Percentiles rank a stretch among this genome's conserved stretches.
phyloP scores from a whole-genome alignment of 257 asterid species.

The Nicotiana otophora region DNA sequence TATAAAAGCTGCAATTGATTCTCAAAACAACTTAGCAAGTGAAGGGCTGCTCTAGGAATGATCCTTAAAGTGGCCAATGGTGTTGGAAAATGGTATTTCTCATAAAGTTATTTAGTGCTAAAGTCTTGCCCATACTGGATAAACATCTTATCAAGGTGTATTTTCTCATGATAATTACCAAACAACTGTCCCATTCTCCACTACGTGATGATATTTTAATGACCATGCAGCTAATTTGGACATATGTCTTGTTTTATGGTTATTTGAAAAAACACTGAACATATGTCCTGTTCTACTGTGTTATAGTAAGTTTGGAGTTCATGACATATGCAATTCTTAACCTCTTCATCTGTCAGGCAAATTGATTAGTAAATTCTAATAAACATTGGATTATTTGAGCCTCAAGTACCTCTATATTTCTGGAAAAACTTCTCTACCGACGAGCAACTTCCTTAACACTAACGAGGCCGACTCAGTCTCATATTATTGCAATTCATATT shows the following conservation, averaged over 20 bases:
- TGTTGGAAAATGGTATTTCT: neutral
- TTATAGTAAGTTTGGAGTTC: neutral
- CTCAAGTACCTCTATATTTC: neutral
- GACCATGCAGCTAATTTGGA: neutral
- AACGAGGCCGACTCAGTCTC: neutral
- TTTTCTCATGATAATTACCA: neutral
- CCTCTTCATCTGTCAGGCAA: neutral
- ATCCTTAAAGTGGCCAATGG: neutral
- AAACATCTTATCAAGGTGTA: neutral
- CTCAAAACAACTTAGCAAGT: neutral
- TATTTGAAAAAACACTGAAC: no score
- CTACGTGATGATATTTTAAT: neutral
- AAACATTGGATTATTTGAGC: neutral
- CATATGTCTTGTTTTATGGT: neutral
- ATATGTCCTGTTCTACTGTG: neutral
- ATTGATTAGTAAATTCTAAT: neutral
- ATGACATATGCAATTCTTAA: neutral
- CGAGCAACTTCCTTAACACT: neutral
- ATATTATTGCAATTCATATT: neutral
- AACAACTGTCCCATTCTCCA: neutral
- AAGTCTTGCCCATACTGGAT: neutral
- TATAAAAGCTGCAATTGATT: neutral
- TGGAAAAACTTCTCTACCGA: neutral
- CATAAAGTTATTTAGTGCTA: neutral
- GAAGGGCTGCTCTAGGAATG: neutral